Conservation (phyloP, 2,329 filamentous ascomycete genomes). For the Talaromyces sp. region DNA sequence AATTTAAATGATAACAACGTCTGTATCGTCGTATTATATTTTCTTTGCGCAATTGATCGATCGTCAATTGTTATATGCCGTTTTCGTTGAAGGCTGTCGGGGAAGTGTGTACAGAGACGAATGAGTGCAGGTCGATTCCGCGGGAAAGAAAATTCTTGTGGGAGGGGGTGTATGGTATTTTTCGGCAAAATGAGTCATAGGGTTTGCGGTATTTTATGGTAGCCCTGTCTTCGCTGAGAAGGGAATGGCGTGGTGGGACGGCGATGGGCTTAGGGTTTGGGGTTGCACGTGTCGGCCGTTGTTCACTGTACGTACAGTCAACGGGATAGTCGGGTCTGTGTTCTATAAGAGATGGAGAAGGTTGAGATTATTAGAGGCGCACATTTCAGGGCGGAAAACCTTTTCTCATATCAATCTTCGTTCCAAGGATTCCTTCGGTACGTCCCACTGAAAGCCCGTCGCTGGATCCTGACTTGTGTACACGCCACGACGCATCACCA, state of each 20-base stretch:
- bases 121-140: conserved; percentile 18
- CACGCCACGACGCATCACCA: not conserved
- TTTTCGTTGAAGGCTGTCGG: conserved; percentile 6
- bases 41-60: not conserved
- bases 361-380: not conserved
- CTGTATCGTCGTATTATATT: conserved; percentile 7
- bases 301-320: not conserved
- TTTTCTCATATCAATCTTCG: not conserved
- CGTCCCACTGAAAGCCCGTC: not conserved
- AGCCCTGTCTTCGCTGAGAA: not conserved
- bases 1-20: not conserved
- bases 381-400: not conserved
- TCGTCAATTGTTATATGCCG: conserved; percentile 14
- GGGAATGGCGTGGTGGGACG: not conserved
- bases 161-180: conserved; percentile 17
- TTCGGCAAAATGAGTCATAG: conserved; percentile 18
- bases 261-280: not conserved
- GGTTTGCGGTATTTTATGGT: not conserved
- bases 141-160: conserved; percentile 17
- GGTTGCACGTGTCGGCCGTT: not conserved
- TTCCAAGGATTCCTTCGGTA: not conserved
- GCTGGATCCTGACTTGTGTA: not conserved
- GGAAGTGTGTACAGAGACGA: conserved; percentile 14
- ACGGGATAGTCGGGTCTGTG: not conserved
- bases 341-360: not conserved